Evolutionary conservation across 352 stramenopile species (phyloP).

Genomic region (Phytophthora litchii): DNA sequence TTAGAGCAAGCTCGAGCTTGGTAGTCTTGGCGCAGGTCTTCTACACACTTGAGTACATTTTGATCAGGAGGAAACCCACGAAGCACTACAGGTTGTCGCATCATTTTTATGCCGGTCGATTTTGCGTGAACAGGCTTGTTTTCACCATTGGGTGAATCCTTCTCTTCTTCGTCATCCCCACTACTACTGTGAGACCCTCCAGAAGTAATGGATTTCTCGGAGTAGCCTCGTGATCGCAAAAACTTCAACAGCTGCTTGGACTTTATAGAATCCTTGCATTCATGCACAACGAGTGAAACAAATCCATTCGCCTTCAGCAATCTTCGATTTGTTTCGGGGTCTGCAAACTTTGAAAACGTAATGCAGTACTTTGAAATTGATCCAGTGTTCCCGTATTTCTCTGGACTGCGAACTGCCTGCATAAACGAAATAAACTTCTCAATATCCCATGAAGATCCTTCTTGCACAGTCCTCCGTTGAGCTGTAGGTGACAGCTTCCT

Average conservation of each 20-base stretch:
- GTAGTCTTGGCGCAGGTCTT: conserved; percentile 48
- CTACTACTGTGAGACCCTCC: conserved; percentile 17
- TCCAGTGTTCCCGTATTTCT: conserved; percentile 33
- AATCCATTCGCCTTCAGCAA: conserved; percentile 50
- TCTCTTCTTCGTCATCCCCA: conserved; percentile 35
- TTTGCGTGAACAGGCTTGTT: conserved; percentile 10
- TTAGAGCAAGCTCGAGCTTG: conserved; percentile 3
- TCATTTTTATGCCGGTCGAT: conserved; percentile 7
- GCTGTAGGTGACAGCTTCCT: conserved; percentile 38
- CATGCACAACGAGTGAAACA: conserved; percentile 42
- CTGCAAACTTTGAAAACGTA: conserved; percentile 72
- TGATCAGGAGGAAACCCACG: conserved; percentile 65
- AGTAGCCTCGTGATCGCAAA: conserved; percentile 50
- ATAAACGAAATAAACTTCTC: conserved; percentile 74
- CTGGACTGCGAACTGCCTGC: conserved; percentile 22
- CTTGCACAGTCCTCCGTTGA: conserved; percentile 9
- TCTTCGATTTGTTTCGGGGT: conserved; percentile 35
- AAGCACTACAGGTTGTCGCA: conserved; percentile 33
- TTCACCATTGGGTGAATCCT: conserved; percentile 6
- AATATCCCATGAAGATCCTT: conserved; percentile 53
- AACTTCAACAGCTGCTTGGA: conserved; percentile 54
- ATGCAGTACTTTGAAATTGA: conserved; percentile 49
- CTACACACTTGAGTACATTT: conserved; percentile 80
- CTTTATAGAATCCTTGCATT: conserved; percentile 53
- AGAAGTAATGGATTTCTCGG: conserved; percentile 34